Evolutionary conservation across 2,329 filamentous ascomycete genomes (phyloP).

Genomic region (Trichoderma simmonsii): DNA sequence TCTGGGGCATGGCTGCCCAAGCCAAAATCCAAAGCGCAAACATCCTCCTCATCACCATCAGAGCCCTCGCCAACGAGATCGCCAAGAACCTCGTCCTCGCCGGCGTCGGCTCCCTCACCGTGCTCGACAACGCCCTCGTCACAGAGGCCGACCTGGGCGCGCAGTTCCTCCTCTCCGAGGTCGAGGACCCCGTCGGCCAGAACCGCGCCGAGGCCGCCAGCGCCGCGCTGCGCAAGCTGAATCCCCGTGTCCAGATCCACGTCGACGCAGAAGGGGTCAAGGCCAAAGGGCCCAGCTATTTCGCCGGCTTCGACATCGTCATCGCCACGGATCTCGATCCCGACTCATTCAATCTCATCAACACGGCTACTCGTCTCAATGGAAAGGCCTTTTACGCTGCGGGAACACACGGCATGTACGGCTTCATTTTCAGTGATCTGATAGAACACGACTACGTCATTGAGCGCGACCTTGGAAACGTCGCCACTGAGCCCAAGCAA

Average conservation of each 20-base stretch:
- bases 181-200: conserved; percentile 66
- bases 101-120: conserved; percentile 84
- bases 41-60: conserved; percentile 84
- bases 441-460: conserved; percentile 88
- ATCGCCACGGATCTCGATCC: conserved; percentile 88
- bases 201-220: conserved; percentile 82
- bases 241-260: conserved; percentile 78
- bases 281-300: conserved; percentile 69
- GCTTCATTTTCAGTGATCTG: conserved; percentile 91
- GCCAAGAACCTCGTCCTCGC: conserved; percentile 97
- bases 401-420: conserved; percentile 83
- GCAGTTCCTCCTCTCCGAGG: conserved; percentile 71
- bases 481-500: conserved; percentile 54
- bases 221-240: conserved; percentile 76
- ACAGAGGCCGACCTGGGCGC: conserved; percentile 76
- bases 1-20: conserved; percentile 96
- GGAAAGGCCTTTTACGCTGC: conserved; percentile 85
- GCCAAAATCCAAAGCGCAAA: conserved; percentile 87
- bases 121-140: conserved; percentile 75
- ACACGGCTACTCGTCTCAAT: conserved; percentile 78
- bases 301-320: conserved; percentile 74
- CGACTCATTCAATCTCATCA: conserved; percentile 70
- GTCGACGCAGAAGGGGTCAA: conserved; percentile 67
- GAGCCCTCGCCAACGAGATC: conserved; percentile 86
- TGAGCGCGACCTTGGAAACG: conserved; percentile 78